Evolutionary conservation across 2,329 filamentous ascomycete species (phyloP).

Genomic region (Intubia oerlemansii): DNA sequence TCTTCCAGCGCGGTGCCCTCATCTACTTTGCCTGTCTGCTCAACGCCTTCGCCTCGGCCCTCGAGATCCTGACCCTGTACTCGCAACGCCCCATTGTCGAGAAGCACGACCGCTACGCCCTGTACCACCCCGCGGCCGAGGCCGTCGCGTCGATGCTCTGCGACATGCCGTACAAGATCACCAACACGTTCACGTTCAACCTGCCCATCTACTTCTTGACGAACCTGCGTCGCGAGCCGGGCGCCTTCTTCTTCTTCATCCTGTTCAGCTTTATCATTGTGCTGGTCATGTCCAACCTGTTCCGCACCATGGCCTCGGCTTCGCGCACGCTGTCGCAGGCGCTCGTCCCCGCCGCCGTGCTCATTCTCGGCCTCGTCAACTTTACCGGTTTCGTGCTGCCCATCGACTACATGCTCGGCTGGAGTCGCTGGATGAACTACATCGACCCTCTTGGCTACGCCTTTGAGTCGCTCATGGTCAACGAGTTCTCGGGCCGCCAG

Average conservation of each 20-base stretch:
- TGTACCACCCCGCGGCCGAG: conserved; percentile 80
- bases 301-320: conserved; percentile 58
- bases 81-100: conserved; percentile 81
- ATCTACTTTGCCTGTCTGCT: conserved; percentile 77
- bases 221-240: conserved; percentile 51
- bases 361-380: conserved; percentile 45
- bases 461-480: conserved; percentile 64
- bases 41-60: conserved; percentile 62
- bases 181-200: conserved; percentile 60
- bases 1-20: conserved; percentile 59
- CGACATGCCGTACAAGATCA: conserved; percentile 66
- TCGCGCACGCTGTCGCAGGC: conserved; percentile 49
- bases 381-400: conserved; percentile 49
- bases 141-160: conserved; percentile 71
- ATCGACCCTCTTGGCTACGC: conserved; percentile 60
- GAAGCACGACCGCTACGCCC: conserved; percentile 67
- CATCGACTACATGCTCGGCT: conserved; percentile 49
- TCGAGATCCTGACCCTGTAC: conserved; percentile 74
- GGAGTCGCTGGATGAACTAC: conserved; percentile 71
- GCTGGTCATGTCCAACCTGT: conserved; percentile 68
- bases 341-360: conserved; percentile 35
- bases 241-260: conserved; percentile 69
- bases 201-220: conserved; percentile 72
- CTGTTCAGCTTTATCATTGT: conserved; percentile 55
- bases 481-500: conserved; percentile 51